These are phyloP conservation scores for Trichophyton schoenleinii DNA, from an alignment of 2,329 filamentous ascomycete genomes.

Conservation along the genomic window DNA sequence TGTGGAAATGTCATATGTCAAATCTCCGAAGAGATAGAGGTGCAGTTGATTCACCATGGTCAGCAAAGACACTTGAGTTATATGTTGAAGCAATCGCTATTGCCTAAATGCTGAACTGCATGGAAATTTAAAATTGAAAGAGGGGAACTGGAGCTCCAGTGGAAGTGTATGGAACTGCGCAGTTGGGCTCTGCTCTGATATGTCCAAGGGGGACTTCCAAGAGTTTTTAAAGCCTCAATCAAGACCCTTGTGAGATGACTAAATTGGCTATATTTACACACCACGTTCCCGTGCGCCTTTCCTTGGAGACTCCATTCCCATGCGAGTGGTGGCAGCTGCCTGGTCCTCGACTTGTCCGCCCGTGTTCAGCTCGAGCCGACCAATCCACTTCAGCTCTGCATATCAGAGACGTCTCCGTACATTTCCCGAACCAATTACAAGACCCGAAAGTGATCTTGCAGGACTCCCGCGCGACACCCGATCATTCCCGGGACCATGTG, in stretches of 20 bases:
- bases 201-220: neutral
- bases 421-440: neutral
- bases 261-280: neutral
- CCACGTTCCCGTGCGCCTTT: neutral
- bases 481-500: neutral
- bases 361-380: neutral
- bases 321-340: neutral
- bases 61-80: neutral
- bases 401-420: neutral
- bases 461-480: neutral
- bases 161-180: neutral
- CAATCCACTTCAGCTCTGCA: neutral
- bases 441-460: neutral
- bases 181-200: neutral
- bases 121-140: neutral
- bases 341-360: neutral
- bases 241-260: neutral
- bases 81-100: neutral
- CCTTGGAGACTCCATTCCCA: neutral
- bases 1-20: conserved; percentile 11
- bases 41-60: conserved; percentile 11
- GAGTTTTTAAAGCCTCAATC: neutral
- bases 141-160: neutral
- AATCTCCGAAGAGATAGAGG: conserved; percentile 15
- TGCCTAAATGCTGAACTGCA: neutral